Evolutionary conservation across 202 grass and related monocot species (phyloP), one percentile per base, ranked within the genome.

Genomic region (Zizania palustris): DNA sequence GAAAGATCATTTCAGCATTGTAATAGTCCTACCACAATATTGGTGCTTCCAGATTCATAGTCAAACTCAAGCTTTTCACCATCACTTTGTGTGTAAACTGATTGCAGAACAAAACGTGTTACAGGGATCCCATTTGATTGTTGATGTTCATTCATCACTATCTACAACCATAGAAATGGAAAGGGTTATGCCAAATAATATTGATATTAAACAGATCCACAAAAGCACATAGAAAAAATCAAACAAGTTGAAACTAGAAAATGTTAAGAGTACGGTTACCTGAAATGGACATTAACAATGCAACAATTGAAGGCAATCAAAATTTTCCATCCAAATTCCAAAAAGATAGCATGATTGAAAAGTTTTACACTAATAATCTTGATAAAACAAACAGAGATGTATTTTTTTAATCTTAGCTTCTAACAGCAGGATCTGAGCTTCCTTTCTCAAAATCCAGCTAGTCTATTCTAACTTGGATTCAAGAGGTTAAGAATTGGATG

Each of bases 51-150:
- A 54, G 95, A 98, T 92, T 98, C 95, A 76, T 98, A 98, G 78
- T 94, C 87, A 90, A 98, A 98, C 72, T 98, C 95, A 45, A 98
- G 89, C 59, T 92, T 98, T 80, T 98, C 95, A 90, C 94, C 91
- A 16, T 98, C 91, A 14, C 20, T 94, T 90, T 94, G 91, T 64
- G 91, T 87, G 73, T 98, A 98, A 69, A 98, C 90, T 55, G 95
- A 94, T 81, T 98, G 95, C 69, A 98, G 89, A 66, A 84, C 85
- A 77, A 98, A 98, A 33, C 89, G 84, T 69, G 95, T 98, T 46
- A 98, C 87, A 16, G 89, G 95, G 50, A 98, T 94, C 65, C 95
- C 94, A 83, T 98, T 90, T 59, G 95, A 67, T 37, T 90, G 89
- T 64, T 98, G 87, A 65, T 98, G 91, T 59, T 98, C 95, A 64